These are phyloP conservation scores for Kalaharituber pfeilii DNA, from an alignment of 2,329 filamentous ascomycete species.

Conservation along the genomic window DNA sequence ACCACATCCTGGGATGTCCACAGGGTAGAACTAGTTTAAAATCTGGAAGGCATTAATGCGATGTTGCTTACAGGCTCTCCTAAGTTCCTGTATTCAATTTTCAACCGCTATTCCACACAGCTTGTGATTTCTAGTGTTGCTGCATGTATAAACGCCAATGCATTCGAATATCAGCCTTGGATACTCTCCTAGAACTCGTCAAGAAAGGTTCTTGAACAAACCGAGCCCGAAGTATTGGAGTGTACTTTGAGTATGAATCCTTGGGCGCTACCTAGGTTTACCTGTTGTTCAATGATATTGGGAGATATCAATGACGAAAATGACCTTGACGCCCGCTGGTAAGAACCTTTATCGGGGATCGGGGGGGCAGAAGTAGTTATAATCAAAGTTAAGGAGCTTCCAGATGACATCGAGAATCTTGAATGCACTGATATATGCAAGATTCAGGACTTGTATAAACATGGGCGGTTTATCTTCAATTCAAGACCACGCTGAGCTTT, in stretches of 20 bases:
- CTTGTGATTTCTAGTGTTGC: too few relatives aligned
- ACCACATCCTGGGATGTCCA: constrained; percentile 58
- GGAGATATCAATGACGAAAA: constrained; percentile 60
- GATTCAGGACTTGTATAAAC: constrained; percentile 64
- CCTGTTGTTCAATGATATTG: too few relatives aligned
- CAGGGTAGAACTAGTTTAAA: constrained; percentile 49
- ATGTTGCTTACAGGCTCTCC: constrained; percentile 57
- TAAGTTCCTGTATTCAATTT: too few relatives aligned
- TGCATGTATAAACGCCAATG: constrained; percentile 34
- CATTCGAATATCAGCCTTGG: constrained; percentile 60
- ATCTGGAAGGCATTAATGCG: constrained; percentile 58
- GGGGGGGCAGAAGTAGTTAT: too few relatives aligned
- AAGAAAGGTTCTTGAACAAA: too few relatives aligned
- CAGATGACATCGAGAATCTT: constrained; percentile 43
- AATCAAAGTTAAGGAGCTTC: too few relatives aligned
- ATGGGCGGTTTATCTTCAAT: constrained; percentile 52
- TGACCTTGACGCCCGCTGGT: constrained; percentile 48
- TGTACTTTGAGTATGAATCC: too few relatives aligned
- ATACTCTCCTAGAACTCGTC: too few relatives aligned
- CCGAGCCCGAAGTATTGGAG: too few relatives aligned
- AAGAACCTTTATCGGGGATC: too few relatives aligned
- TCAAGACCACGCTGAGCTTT: constrained; percentile 79
- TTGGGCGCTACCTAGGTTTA: too few relatives aligned
- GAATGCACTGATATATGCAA: constrained; percentile 49
- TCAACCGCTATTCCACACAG: too few relatives aligned